Evolutionary conservation across 495 filamentous ascomycete species (phyloP).

Genomic region (Podospora appendiculata): DNA sequence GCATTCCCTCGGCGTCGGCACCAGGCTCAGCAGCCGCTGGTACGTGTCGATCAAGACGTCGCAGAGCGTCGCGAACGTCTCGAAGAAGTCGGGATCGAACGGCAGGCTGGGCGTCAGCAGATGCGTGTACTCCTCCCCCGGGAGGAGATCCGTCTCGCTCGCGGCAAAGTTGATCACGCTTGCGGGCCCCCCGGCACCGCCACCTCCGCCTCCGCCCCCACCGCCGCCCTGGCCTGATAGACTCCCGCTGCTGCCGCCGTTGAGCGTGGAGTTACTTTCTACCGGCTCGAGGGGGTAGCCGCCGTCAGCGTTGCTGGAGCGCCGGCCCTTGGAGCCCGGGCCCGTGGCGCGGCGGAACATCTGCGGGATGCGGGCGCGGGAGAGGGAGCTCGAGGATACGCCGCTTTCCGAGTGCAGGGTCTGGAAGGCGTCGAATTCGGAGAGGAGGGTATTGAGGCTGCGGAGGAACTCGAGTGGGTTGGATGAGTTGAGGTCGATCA

Average conservation of each 20-base stretch:
- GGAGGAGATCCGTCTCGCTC: conserved; percentile 41
- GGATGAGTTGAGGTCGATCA: conserved; percentile 76
- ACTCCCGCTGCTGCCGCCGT: neutral
- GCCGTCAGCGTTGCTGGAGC: conserved; percentile 49
- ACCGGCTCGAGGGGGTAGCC: conserved; percentile 15
- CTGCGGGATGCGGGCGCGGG: conserved; percentile 69
- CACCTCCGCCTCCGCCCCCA: neutral
- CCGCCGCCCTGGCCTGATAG: conserved; percentile 21
- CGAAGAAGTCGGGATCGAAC: conserved; percentile 96
- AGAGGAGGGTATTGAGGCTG: conserved; percentile 74
- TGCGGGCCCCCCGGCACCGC: conserved; percentile 13
- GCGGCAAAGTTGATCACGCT: conserved; percentile 38
- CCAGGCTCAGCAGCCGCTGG: conserved; percentile 61
- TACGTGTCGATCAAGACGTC: conserved; percentile 95
- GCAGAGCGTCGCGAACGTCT: conserved; percentile 94
- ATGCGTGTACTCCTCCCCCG: conserved; percentile 78
- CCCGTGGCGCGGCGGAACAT: conserved; percentile 73
- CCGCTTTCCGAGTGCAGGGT: conserved; percentile 75
- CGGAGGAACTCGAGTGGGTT: conserved; percentile 77
- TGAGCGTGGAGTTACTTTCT: conserved; percentile 17
- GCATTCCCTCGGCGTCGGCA: conserved; percentile 59
- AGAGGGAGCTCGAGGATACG: conserved; percentile 58
- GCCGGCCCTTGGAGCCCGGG: conserved; percentile 50
- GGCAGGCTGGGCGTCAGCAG: conserved; percentile 87
- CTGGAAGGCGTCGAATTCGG: conserved; percentile 91